phyloP scores from a whole-genome alignment of 257 asterid species.

The Lithospermum erythrorhizon region DNA sequence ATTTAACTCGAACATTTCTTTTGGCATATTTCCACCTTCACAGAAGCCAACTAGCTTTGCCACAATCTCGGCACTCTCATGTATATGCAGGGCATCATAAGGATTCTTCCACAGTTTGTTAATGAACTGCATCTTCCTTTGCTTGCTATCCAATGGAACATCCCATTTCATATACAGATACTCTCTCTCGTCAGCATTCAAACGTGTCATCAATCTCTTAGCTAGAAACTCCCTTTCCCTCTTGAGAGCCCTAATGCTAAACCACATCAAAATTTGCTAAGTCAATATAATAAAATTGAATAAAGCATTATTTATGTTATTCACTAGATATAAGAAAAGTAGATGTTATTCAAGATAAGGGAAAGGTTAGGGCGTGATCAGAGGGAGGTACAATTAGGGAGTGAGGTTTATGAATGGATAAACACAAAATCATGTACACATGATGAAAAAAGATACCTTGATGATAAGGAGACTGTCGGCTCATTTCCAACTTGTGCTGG shows the following conservation, averaged over 20 bases:
- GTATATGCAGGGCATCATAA: conserved; percentile 45
- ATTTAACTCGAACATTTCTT: conserved; percentile 86
- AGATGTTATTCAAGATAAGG: background rate
- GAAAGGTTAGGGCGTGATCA: no score
- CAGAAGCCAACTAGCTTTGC: conserved; percentile 83
- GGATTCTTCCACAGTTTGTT: conserved; percentile 80
- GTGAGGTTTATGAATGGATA: no score
- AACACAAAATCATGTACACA: no score
- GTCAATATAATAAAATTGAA: background rate
- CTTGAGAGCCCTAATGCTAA: conserved; percentile 65
- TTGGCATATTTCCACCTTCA: conserved; percentile 64
- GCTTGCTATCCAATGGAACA: conserved; percentile 79
- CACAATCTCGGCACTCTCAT: conserved; percentile 82
- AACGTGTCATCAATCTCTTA: conserved; percentile 57
- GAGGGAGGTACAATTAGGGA: no score
- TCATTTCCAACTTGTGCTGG: conserved; percentile 68
- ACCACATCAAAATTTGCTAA: conserved; percentile 2
- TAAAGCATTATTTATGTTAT: no score
- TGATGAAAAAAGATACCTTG: conserved; percentile 37
- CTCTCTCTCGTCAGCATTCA: conserved; percentile 74
- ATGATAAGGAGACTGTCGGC: conserved; percentile 59
- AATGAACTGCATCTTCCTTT: conserved; percentile 65
- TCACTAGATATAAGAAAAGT: no score
- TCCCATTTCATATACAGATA: conserved; percentile 74
- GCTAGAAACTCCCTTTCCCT: conserved; percentile 85